These are phyloP conservation scores for Chloranthus sessilifolius DNA, from an alignment of 164 flowering plant species.

Conservation along the genomic window DNA sequence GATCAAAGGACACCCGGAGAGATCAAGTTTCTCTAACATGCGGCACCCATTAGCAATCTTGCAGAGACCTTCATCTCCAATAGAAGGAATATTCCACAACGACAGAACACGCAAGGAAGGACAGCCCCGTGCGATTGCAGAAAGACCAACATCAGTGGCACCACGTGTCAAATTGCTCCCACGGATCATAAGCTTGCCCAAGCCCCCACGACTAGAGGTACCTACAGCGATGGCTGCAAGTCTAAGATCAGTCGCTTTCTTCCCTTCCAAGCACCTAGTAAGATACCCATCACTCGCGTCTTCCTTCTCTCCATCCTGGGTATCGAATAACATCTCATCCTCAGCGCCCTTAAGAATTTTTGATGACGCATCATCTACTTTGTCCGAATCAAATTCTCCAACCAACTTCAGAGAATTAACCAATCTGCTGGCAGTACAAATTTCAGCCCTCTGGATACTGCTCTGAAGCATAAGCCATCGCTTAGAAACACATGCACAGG, in stretches of 20 bases:
- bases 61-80: constrained; percentile 59
- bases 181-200: constrained; percentile 64
- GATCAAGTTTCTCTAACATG: constrained; percentile 70
- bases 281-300: constrained; percentile 48
- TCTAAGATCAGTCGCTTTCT: constrained; percentile 65
- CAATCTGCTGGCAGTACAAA: constrained; percentile 16
- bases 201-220: constrained; percentile 53
- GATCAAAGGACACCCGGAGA: constrained; percentile 54
- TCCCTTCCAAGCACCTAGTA: constrained; percentile 65
- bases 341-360: constrained; percentile 16
- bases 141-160: constrained; percentile 49
- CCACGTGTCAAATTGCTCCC: constrained; percentile 41
- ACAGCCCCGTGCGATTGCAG: constrained; percentile 63
- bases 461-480: constrained; percentile 63
- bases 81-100: constrained; percentile 50
- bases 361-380: constrained; percentile 8
- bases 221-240: constrained; percentile 83
- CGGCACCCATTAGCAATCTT: constrained; percentile 69
- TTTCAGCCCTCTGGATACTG: constrained; percentile 42
- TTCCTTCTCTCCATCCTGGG: constrained; percentile 26
- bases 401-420: background rate
- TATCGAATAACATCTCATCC: constrained; percentile 14
- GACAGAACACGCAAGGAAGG: constrained; percentile 65
- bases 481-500: constrained; percentile 73
- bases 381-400: background rate